phyloP scores from a whole-genome alignment of 106 monocot species.

The Dendrobium chrysotoxum region DNA sequence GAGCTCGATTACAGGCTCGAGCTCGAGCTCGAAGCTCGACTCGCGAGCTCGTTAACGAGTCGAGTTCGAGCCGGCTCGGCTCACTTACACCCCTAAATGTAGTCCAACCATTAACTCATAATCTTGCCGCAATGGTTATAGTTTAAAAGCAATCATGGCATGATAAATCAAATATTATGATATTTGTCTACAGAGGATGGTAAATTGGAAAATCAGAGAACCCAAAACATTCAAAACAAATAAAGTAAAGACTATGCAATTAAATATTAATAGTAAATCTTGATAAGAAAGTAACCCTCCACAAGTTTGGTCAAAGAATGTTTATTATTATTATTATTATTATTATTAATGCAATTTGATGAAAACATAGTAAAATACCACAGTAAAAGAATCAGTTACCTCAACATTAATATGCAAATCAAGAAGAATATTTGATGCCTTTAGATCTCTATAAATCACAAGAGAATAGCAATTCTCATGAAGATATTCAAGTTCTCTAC shows the following conservation, averaged over 20 bases:
- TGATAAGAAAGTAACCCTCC: slow-evolving; percentile 65
- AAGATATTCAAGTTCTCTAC: slow-evolving; percentile 85
- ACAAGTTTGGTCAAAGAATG: slow-evolving; percentile 98
- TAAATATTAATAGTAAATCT: background rate
- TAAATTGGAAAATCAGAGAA: background rate
- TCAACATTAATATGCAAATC: slow-evolving; percentile 77
- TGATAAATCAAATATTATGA: background rate
- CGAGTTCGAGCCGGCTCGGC: too few relatives aligned
- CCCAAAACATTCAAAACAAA: background rate
- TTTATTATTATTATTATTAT: too few relatives aligned
- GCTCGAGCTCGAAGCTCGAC: too few relatives aligned
- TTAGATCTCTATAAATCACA: slow-evolving; percentile 86
- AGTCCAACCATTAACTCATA: background rate
- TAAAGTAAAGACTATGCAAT: background rate
- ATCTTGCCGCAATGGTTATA: background rate
- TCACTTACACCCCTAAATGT: too few relatives aligned
- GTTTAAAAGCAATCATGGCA: background rate
- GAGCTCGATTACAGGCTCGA: too few relatives aligned
- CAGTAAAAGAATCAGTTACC: too few relatives aligned
- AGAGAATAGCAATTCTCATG: slow-evolving; percentile 76
- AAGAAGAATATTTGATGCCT: slow-evolving; percentile 87
- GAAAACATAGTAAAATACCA: too few relatives aligned
- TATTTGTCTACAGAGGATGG: background rate
- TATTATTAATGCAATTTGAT: too few relatives aligned
- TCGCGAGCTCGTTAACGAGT: too few relatives aligned